phyloP scores from a whole-genome alignment of 2,329 filamentous ascomycete genomes.

The Curvularia sp. region DNA sequence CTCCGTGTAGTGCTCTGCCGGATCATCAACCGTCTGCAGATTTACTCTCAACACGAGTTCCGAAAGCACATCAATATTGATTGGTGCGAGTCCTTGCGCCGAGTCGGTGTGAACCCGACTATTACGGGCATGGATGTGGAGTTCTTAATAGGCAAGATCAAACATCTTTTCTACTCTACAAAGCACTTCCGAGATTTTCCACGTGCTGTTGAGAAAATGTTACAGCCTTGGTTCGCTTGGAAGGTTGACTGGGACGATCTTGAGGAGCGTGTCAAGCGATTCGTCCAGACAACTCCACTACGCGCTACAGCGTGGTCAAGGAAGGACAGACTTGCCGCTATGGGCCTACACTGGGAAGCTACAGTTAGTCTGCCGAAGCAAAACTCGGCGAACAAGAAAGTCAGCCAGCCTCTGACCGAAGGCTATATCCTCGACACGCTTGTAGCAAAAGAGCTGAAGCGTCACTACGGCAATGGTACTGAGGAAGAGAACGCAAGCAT shows the following conservation, averaged over 20 bases:
- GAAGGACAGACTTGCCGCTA: conserved; percentile 33
- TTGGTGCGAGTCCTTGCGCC: conserved; percentile 20
- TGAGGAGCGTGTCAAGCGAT: conserved; percentile 25
- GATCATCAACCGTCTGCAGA: conserved; percentile 18
- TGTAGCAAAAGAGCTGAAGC: conserved; percentile 32
- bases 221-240: conserved; percentile 25
- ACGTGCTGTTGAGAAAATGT: conserved; percentile 20
- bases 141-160: conserved; percentile 33
- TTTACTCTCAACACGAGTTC: conserved; percentile 5
- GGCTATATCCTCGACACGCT: conserved; percentile 28
- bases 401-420: conserved; percentile 13
- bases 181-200: conserved; percentile 6
- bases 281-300: conserved; percentile 27
- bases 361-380: conserved; percentile 16
- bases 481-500: conserved; percentile 32
- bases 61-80: conserved; percentile 3
- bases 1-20: conserved; percentile 33
- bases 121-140: conserved; percentile 33
- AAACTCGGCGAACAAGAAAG: background rate
- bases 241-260: conserved; percentile 27
- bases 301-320: conserved; percentile 33
- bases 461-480: conserved; percentile 26
- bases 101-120: conserved; percentile 33
- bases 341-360: conserved; percentile 28
- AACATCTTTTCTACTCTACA: conserved; percentile 17